Percentiles rank a stretch among this genome's conserved stretches.
Evolutionary conservation across 2,329 filamentous ascomycete genomes (phyloP).

Genomic region (Moelleriella libera): DNA sequence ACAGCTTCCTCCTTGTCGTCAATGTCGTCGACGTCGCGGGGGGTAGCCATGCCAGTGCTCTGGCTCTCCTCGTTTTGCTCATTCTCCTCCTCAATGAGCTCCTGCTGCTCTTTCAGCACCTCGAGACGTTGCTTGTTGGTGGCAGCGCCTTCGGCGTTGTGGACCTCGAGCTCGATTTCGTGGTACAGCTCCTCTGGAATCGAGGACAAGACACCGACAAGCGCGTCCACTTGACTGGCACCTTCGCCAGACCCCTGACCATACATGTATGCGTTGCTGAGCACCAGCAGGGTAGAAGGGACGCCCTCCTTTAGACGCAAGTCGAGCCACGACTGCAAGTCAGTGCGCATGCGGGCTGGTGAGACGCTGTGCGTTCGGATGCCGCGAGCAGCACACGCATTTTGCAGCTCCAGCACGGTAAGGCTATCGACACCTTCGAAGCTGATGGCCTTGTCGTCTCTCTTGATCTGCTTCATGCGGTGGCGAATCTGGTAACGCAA

Average conservation of each 20-base stretch:
- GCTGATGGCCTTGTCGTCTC: constrained; percentile 86
- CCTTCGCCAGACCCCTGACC: constrained; percentile 79
- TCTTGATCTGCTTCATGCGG: constrained; percentile 98
- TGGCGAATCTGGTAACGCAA: constrained; percentile 93
- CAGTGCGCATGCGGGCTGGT: constrained; percentile 73
- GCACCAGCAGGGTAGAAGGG: constrained; percentile 86
- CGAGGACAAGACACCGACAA: constrained; percentile 81
- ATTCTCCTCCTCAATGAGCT: constrained; percentile 94
- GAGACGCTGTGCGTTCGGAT: constrained; percentile 88
- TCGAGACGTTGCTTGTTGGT: constrained; percentile 99
- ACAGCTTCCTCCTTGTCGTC: constrained; percentile 79
- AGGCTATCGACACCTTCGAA: constrained; percentile 88
- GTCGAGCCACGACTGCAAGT: constrained; percentile 88
- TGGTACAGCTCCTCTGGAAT: constrained; percentile 98
- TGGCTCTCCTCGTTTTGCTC: constrained; percentile 76
- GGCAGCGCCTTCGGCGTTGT: constrained; percentile 89
- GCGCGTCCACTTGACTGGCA: constrained; percentile 78
- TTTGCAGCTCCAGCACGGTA: constrained; percentile 86
- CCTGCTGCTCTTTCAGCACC: constrained; percentile 95
- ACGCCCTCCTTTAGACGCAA: constrained; percentile 86
- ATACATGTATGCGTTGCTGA: constrained; percentile 98
- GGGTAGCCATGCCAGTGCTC: constrained; percentile 57
- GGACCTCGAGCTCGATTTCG: constrained; percentile 96
- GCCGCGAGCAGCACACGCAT: constrained; percentile 79
- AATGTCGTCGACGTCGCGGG: constrained; percentile 81